These are phyloP conservation scores for Styphnolobium japonicum DNA, from an alignment of 306 rosid species.

Conservation along the genomic window DNA sequence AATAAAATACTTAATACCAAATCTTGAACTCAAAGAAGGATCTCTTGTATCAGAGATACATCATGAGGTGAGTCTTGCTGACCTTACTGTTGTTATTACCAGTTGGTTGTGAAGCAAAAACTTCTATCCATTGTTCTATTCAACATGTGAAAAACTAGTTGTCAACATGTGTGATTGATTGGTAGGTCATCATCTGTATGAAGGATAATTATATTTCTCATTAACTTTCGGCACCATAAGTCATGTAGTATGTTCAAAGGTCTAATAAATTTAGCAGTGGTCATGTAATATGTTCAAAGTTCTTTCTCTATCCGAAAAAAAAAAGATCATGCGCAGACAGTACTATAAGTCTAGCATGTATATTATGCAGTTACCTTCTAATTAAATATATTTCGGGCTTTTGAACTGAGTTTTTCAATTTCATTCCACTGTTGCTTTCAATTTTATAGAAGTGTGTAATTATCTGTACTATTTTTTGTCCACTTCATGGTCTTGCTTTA, in stretches of 20 bases:
- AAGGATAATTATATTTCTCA: neutral
- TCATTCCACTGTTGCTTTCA: neutral
- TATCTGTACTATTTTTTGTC: neutral
- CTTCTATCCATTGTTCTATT: conserved; percentile 2
- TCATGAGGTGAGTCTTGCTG: conserved; percentile 65
- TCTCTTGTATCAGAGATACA: conserved; percentile 89
- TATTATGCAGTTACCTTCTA: neutral
- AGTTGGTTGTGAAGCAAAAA: neutral
- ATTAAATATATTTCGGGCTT: neutral
- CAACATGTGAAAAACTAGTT: conserved; percentile 3
- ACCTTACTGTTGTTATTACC: conserved; percentile 5
- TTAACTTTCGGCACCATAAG: conserved; percentile 11
- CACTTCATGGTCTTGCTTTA: neutral
- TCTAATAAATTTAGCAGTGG: neutral
- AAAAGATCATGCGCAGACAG: neutral
- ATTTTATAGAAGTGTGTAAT: neutral
- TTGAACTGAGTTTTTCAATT: neutral
- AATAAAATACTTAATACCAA: conserved; percentile 93
- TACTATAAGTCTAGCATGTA: conserved; percentile 1
- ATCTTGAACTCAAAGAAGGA: conserved; percentile 97
- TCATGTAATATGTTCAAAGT: neutral
- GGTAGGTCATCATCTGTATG: neutral
- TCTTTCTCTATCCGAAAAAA: neutral
- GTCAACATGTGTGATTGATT: conserved; percentile 9
- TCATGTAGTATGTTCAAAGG: neutral